These are phyloP conservation scores for Pseudoscleropodium purum DNA, from an alignment of 225 moss, liverwort and hornwort genomes.

Conservation along the genomic window DNA sequence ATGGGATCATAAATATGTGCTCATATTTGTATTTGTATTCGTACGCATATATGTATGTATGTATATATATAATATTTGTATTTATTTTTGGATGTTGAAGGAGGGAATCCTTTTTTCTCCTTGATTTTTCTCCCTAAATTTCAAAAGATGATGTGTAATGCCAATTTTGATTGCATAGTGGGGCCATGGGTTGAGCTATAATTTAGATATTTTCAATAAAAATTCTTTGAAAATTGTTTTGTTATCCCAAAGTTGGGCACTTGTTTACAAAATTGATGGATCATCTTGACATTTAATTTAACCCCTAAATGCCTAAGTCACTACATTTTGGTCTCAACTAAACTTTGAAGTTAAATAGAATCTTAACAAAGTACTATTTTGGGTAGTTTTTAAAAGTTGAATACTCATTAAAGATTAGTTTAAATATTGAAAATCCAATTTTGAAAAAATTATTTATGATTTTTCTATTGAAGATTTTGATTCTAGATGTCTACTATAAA, in stretches of 20 bases:
- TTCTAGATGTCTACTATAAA: fast-evolving
- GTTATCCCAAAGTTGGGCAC: not conserved
- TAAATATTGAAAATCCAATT: not conserved
- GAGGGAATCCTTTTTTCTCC: fast-evolving
- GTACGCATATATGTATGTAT: too few species aligned
- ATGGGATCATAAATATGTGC: not conserved
- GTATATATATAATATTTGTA: not conserved
- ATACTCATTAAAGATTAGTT: not conserved
- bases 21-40: not conserved
- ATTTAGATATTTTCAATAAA: not conserved
- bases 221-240: not conserved
- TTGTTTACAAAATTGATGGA: not conserved
- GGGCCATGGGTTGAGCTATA: not conserved
- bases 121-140: not conserved
- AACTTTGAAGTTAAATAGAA: not conserved
- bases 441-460: not conserved
- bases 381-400: not conserved
- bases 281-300: not conserved
- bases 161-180: not conserved
- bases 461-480: not conserved
- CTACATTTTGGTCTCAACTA: not conserved
- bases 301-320: not conserved
- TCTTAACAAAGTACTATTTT: not conserved
- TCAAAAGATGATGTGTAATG: not conserved
- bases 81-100: not conserved